Percentiles rank a stretch among this genome's conserved stretches.
phyloP scores from a whole-genome alignment of 352 stramenopile species.

The Phytophthora pistaciae region DNA sequence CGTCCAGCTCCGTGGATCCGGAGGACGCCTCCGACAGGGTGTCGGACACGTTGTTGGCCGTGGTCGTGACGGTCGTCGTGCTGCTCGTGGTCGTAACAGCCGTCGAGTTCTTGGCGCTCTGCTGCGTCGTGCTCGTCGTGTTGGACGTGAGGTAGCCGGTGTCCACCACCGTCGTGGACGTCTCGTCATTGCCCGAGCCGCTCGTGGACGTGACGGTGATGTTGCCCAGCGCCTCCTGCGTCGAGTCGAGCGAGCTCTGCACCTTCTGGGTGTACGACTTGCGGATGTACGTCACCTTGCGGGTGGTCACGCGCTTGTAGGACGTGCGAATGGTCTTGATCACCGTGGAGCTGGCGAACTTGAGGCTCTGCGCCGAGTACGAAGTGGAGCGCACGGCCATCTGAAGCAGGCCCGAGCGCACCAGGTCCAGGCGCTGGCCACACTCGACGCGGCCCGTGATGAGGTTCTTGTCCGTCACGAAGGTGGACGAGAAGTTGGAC shows the following conservation, averaged over 20 bases:
- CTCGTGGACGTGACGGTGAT: slow-evolving; percentile 37
- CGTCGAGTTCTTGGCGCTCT: slow-evolving; percentile 24
- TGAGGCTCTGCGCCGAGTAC: slow-evolving; percentile 56
- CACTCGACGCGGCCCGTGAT: slow-evolving; percentile 55
- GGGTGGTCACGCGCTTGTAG: slow-evolving; percentile 48
- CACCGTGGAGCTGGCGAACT: slow-evolving; percentile 54
- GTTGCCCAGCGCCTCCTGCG: slow-evolving; percentile 34
- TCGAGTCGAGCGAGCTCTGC: slow-evolving; percentile 38
- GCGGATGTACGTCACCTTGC: slow-evolving; percentile 43
- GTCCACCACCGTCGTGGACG: slow-evolving; percentile 35
- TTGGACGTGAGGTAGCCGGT: slow-evolving; percentile 44
- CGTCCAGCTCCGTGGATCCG: slow-evolving; percentile 29
- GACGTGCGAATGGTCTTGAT: slow-evolving; percentile 48
- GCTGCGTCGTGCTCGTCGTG: slow-evolving; percentile 33
- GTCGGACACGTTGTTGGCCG: slow-evolving; percentile 33
- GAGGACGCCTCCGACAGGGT: slow-evolving; percentile 33
- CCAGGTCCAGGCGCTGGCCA: slow-evolving; percentile 60
- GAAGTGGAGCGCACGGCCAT: slow-evolving; percentile 50
- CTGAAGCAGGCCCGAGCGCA: slow-evolving; percentile 52
- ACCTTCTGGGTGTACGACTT: slow-evolving; percentile 48
- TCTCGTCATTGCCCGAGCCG: slow-evolving; percentile 25
- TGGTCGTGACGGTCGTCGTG: slow-evolving; percentile 34
- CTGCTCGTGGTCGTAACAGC: slow-evolving; percentile 35
- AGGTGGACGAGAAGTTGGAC: slow-evolving; percentile 52
- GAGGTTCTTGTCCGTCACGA: slow-evolving; percentile 66